Evolutionary conservation across 1,284 basidiomycete species (phyloP).

Genomic region (Hypsizygus ulmarius): DNA sequence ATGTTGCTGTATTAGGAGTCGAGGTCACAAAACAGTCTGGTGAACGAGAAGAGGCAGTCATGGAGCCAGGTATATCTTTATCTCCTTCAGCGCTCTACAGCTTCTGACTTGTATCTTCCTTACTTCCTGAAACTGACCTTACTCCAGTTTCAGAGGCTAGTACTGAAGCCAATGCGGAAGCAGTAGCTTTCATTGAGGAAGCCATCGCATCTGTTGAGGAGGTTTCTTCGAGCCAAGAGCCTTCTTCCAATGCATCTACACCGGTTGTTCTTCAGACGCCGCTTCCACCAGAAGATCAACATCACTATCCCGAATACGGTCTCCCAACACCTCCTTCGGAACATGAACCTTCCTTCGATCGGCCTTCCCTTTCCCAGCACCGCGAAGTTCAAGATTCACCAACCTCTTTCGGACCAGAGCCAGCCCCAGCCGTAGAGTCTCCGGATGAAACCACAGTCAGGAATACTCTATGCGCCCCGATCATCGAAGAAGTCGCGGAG

Average conservation of each 20-base stretch:
- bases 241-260: not conserved
- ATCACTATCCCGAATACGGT: not conserved
- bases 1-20: too few relatives aligned
- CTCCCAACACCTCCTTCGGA: conserved; percentile 4
- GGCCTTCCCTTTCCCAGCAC: not conserved
- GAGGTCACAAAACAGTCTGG: too few relatives aligned
- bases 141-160: not conserved
- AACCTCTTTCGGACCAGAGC: too few relatives aligned
- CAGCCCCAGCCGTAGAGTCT: not conserved
- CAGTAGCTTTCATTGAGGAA: not conserved
- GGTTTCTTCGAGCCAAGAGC: not conserved
- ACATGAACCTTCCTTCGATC: not conserved
- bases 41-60: too few relatives aligned
- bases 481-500: conserved; percentile 1
- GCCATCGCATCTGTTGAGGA: not conserved
- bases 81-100: too few relatives aligned
- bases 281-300: not conserved
- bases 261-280: not conserved
- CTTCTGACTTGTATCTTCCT: not conserved
- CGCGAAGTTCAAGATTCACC: not conserved
- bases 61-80: too few relatives aligned
- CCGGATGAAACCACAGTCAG: not conserved
- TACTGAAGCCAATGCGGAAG: not conserved
- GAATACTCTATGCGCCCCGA: not conserved
- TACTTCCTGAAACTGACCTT: not conserved